Percentiles rank a stretch among this genome's conserved stretches.
Evolutionary conservation across 805 yeast species (phyloP).

Genomic region (Jamesozyma lodderae): DNA sequence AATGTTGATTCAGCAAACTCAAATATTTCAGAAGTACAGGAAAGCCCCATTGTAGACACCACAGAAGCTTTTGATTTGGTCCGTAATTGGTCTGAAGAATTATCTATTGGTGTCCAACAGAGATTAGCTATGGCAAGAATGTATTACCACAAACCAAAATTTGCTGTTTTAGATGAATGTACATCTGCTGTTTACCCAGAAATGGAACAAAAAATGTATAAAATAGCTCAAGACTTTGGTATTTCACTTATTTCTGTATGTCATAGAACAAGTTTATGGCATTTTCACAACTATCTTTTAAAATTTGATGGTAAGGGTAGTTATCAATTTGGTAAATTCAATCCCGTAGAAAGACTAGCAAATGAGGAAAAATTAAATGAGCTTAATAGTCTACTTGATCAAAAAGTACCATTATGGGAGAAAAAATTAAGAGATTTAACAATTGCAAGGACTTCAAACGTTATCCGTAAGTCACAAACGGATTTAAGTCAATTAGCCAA

Average conservation of each 20-base stretch:
- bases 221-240: slow-evolving; percentile 67
- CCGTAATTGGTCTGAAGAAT: slow-evolving; percentile 81
- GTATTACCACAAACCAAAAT: slow-evolving; percentile 83
- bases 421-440: slow-evolving; percentile 59
- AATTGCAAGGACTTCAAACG: slow-evolving; percentile 37
- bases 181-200: slow-evolving; percentile 89
- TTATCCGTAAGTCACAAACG: slow-evolving; percentile 26
- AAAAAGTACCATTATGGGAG: slow-evolving; percentile 59
- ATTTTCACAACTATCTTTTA: slow-evolving; percentile 72
- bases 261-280: slow-evolving; percentile 88
- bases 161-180: slow-evolving; percentile 93
- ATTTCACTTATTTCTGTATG: slow-evolving; percentile 85
- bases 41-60: slow-evolving; percentile 12
- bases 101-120: slow-evolving; percentile 88
- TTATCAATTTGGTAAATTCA: slow-evolving; percentile 50
- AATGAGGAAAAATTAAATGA: slow-evolving; percentile 71
- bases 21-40: not conserved
- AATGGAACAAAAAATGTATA: slow-evolving; percentile 83
- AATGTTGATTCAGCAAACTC: not conserved
- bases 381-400: slow-evolving; percentile 54
- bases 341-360: slow-evolving; percentile 62
- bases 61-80: slow-evolving; percentile 55
- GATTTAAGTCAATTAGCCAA: slow-evolving; percentile 13
- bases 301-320: slow-evolving; percentile 83
- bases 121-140: slow-evolving; percentile 87